Evolutionary conservation across 805 yeast species (phyloP).

Genomic region (Wickerhamiella dianesei): DNA sequence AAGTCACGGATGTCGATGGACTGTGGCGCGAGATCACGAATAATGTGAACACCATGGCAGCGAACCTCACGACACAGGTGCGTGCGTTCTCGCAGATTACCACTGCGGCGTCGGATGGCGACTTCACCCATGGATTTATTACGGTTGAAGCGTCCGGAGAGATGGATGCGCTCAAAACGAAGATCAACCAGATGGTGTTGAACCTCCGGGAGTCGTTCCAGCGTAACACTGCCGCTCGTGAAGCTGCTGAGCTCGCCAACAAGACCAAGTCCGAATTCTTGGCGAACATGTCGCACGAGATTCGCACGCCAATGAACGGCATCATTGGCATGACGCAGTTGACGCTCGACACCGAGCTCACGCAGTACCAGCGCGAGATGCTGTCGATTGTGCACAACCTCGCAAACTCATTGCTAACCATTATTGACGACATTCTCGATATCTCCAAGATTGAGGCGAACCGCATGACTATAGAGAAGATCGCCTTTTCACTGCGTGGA

Average conservation of each 20-base stretch:
- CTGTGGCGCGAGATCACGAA: slow-evolving; percentile 85
- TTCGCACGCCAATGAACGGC: slow-evolving; percentile 87
- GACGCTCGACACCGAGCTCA: slow-evolving; percentile 74
- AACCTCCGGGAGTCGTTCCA: slow-evolving; percentile 79
- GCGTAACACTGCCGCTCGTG: slow-evolving; percentile 85
- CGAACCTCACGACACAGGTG: slow-evolving; percentile 83
- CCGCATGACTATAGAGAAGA: slow-evolving; percentile 83
- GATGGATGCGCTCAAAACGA: slow-evolving; percentile 49
- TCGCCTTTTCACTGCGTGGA: slow-evolving; percentile 72
- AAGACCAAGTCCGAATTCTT: slow-evolving; percentile 79
- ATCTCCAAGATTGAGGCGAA: slow-evolving; percentile 89
- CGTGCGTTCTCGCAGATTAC: slow-evolving; percentile 89
- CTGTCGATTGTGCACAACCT: slow-evolving; percentile 75
- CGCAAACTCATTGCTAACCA: slow-evolving; percentile 73
- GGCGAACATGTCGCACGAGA: slow-evolving; percentile 80
- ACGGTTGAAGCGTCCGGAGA: slow-evolving; percentile 89
- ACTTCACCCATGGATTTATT: slow-evolving; percentile 65
- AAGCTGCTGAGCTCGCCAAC: slow-evolving; percentile 85
- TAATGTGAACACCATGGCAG: slow-evolving; percentile 86
- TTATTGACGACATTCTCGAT: slow-evolving; percentile 81
- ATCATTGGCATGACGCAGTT: slow-evolving; percentile 87
- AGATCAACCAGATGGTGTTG: slow-evolving; percentile 68
- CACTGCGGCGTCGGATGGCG: slow-evolving; percentile 90
- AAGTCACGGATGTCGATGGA: slow-evolving; percentile 81
- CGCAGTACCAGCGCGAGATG: slow-evolving; percentile 89